Evolutionary conservation across 2,329 filamentous ascomycete genomes (phyloP), one percentile per base, ranked within the genome.

Genomic region (Hypoxylon sp.): DNA sequence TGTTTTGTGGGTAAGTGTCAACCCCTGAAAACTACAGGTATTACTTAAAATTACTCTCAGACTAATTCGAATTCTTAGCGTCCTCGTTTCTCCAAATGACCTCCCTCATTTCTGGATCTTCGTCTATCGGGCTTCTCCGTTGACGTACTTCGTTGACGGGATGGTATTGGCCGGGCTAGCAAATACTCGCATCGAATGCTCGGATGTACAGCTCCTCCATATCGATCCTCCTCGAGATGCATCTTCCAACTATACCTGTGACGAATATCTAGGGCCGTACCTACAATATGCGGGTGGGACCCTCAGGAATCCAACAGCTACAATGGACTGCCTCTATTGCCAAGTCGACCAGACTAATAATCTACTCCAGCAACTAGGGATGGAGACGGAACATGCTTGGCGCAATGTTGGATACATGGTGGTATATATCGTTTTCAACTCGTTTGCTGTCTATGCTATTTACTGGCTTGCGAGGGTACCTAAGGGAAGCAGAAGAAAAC

Each of bases 341-440:
- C 42, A 33, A 5, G 14, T 59, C 17, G 26, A 10, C 2, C 14
- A 54, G 3, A 17, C 22, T 1, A 65, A 65, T 31, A 17, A 33
- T 19, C 33, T 59, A 10, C n/a, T 54, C 2, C 24, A 24, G 26
- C 24, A 33, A 10, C 14, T 65, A 4, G 50, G 55, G 1, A 55
- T 59, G 52, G 47, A 57, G 10, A 37, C 35, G 3, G 22, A 19
- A 8, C 11, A 53, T 11, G 19, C 47, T 2, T 66, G 57, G 63
- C 57, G 52, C 2, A 42, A 66, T 19, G 44, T 53, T 2, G 63
- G 57, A 2, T 39, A 22, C 22, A 24, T 67, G 44, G 19, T n/a
- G 6, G 37, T 46, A 2, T 62, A 62, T 39, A 19, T 67, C 1
- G 29, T 58, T 4, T 67, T 67, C 26, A 67, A 67, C 19, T 44